Evolutionary conservation across 225 moss, liverwort and hornwort species (phyloP).

Genomic region (Climacium dendroides): DNA sequence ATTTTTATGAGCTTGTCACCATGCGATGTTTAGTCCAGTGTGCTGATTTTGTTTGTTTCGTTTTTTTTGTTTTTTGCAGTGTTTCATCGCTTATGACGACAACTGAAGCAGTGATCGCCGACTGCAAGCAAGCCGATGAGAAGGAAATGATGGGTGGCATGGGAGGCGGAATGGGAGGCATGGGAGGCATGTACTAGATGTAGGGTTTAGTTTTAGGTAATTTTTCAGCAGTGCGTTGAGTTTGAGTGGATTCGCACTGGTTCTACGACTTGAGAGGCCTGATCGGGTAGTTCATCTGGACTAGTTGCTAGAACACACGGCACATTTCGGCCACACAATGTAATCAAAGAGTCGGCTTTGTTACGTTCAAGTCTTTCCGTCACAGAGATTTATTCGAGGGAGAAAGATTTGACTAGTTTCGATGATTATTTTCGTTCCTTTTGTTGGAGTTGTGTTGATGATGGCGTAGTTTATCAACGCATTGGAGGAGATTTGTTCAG

Average conservation of each 20-base stretch:
- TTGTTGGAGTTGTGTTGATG: not conserved
- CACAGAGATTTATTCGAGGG: not conserved
- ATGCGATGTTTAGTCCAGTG: not conserved
- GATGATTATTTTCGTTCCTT: not conserved
- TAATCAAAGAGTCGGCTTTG: conserved; percentile 18
- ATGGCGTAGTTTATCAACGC: not conserved
- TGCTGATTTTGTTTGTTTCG: not conserved
- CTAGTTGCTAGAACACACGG: not conserved
- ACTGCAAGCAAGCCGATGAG: conserved; percentile 12
- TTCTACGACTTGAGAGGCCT: not conserved
- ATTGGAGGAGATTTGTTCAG: not conserved
- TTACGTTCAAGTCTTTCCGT: not conserved
- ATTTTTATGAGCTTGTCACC: not conserved
- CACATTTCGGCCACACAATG: conserved; percentile 11
- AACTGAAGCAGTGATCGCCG: conserved; percentile 41
- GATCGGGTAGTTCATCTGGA: not conserved
- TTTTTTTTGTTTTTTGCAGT: not conserved
- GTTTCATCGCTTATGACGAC: conserved; percentile 46
- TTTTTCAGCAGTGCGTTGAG: not conserved
- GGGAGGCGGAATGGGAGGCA: not conserved
- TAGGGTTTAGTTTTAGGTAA: not conserved
- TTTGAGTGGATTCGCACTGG: not conserved
- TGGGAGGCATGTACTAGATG: not conserved
- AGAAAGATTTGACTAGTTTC: not conserved
- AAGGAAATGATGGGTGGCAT: conserved; percentile 38